A percentile compares a stretch with the other conserved stretches of the same genome.
Conservation (phyloP, 2,329 filamentous ascomycete genomes). For the Trichoderma koningiopsis region DNA sequence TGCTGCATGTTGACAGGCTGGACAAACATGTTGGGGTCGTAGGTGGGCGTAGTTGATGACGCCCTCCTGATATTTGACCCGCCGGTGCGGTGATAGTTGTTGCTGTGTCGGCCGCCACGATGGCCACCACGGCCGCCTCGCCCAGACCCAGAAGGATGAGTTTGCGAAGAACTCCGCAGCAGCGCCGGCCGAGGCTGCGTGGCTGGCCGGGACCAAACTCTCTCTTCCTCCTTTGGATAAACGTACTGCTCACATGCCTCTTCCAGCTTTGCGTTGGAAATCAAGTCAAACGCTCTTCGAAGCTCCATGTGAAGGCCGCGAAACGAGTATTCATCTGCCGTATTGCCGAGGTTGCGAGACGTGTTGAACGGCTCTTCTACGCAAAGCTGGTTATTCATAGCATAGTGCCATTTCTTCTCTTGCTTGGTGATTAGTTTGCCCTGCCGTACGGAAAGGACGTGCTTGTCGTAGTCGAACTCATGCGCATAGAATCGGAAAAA, state of each 20-base stretch:
- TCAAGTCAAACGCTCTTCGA: slow-evolving; percentile 80
- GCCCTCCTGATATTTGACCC: slow-evolving; percentile 54
- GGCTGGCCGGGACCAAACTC: slow-evolving; percentile 60
- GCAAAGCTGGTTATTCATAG: slow-evolving; percentile 80
- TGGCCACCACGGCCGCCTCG: slow-evolving; percentile 53
- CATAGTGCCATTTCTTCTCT: slow-evolving; percentile 85
- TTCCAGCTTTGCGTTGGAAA: slow-evolving; percentile 75
- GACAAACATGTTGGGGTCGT: slow-evolving; percentile 53
- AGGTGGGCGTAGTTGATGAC: slow-evolving; percentile 54
- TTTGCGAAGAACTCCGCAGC: slow-evolving; percentile 63
- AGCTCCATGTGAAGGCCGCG: slow-evolving; percentile 88
- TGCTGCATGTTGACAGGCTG: slow-evolving; percentile 49
- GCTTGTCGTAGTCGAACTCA: slow-evolving; percentile 85
- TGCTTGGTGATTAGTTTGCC: slow-evolving; percentile 77
- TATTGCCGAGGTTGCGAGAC: slow-evolving; percentile 88
- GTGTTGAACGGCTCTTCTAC: slow-evolving; percentile 97
- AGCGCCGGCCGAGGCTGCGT: slow-evolving; percentile 58
- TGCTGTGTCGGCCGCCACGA: slow-evolving; percentile 51
- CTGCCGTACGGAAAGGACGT: slow-evolving; percentile 80
- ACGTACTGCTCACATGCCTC: slow-evolving; percentile 86
- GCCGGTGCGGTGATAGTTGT: slow-evolving; percentile 40
- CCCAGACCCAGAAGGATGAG: slow-evolving; percentile 47
- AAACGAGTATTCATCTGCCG: slow-evolving; percentile 93
- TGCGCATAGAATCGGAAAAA: slow-evolving; percentile 96
- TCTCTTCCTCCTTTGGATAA: slow-evolving; percentile 81